phyloP scores from a whole-genome alignment of 2,329 filamentous ascomycete species.

The Fusarium subglutinans region DNA sequence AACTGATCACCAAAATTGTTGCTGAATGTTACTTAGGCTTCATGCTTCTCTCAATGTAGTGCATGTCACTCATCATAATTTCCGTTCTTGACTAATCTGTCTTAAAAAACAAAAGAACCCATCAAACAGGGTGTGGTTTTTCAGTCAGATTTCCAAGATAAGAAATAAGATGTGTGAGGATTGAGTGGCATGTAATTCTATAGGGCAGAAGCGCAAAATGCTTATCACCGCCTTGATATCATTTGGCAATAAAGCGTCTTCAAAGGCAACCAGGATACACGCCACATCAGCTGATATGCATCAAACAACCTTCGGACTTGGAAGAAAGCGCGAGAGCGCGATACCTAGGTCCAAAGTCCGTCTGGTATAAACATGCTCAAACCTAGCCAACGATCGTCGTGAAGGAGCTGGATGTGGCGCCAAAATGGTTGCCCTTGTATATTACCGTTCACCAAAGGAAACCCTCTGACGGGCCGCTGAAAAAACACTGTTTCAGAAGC shows the following conservation, averaged over 20 bases:
- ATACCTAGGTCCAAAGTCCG: not conserved
- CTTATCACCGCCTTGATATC: not conserved
- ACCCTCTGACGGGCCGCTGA: not conserved
- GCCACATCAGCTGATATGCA: slow-evolving; percentile 18
- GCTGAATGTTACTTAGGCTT: not conserved
- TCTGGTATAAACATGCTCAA: not conserved
- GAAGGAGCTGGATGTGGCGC: not conserved
- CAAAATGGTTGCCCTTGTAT: not conserved
- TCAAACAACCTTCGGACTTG: not conserved
- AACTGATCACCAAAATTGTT: not conserved
- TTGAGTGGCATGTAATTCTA: not conserved
- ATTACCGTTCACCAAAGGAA: not conserved
- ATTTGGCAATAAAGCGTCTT: not conserved
- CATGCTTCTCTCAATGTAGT: not conserved
- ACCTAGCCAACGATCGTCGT: not conserved
- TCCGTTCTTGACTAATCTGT: not conserved
- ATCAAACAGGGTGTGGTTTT: not conserved
- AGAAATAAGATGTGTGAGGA: not conserved
- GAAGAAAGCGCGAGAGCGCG: slow-evolving; percentile 22
- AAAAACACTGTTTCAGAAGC: not conserved
- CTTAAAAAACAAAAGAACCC: not conserved
- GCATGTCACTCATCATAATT: not conserved
- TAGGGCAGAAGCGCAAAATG: not conserved
- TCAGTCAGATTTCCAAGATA: not conserved
- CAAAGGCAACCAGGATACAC: not conserved